Evolutionary conservation across 140 eudicot species (phyloP), one percentile per base, ranked within the genome.

Genomic region (Flaveria floridana): DNA sequence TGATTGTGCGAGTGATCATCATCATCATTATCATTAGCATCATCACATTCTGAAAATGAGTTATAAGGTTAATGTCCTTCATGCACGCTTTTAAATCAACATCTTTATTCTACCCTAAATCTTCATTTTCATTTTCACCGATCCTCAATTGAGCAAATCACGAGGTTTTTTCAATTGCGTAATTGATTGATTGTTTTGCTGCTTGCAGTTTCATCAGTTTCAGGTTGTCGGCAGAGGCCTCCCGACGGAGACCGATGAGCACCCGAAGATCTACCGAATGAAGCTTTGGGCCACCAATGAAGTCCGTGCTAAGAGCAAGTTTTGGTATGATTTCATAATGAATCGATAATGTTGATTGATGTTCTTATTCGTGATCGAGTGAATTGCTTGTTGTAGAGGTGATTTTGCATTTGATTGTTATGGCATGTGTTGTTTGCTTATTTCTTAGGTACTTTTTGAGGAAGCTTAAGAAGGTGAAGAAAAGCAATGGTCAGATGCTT

Each of bases 231-330:
- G 97, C 4, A 85, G 97, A 68, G 96, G 82, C 34, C 81, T 91
- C 5, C 97, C 97, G 12, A 26, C 96, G 67, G 97, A 89, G 80
- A 79, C 84, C 1, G 96, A 85, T 71, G 94, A 85, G 78, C 94
- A 91, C 21, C 97, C 97, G 8, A 91, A 89, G 89, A 91, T 91
- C 85, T 91, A 85, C 72, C 86, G 97, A n/a, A 91, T 91, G 97
- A 91, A 91, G 85, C 97, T 91, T 0, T 91, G 97, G 97, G 97
- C 97, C 28, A 91, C 94, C 68, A 91, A 91, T 72, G 97, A 88
- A 68, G 97, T 91, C 56, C 96, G 97, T 4, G 93, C 97, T 58
- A 91, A 91, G 48, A 86, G 94, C 80, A 91, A 91, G 78, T 91
- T 91, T 78, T 91, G 97, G 97, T 91, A 82, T 15, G 21, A 3